Evolutionary conservation across 139 green algal species (phyloP).

Genomic region (Chlamydomonas sphaeroides): DNA sequence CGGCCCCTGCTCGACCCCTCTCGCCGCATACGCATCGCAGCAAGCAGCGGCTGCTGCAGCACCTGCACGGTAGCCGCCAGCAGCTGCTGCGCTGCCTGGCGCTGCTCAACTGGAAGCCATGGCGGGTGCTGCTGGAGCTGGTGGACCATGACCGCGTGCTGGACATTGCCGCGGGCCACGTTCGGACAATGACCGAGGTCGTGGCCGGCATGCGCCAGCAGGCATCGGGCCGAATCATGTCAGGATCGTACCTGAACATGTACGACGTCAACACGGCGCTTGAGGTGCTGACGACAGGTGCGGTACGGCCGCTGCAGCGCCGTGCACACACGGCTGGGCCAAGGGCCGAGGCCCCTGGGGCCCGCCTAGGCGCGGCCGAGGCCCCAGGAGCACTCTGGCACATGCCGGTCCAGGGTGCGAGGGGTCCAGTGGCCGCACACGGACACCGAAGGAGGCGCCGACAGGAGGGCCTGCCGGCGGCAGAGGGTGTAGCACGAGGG

Average conservation of each 20-base stretch:
- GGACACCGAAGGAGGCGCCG: too few relatives aligned
- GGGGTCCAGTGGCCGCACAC: too few relatives aligned
- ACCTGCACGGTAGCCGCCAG: conserved; percentile 53
- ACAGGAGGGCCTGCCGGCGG: too few relatives aligned
- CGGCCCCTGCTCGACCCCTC: too few relatives aligned
- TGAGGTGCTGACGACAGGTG: conserved; percentile 58
- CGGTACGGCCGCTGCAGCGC: not conserved
- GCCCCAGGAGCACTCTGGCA: too few relatives aligned
- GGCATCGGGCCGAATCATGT: conserved; percentile 31
- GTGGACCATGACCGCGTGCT: conserved; percentile 51
- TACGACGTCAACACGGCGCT: conserved; percentile 57
- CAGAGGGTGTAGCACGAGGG: too few relatives aligned
- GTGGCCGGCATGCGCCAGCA: conserved; percentile 31
- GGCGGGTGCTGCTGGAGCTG: conserved; percentile 38
- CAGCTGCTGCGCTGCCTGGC: conserved; percentile 50
- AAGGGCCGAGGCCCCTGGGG: too few relatives aligned
- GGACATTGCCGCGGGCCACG: conserved; percentile 48
- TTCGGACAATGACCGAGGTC: conserved; percentile 36
- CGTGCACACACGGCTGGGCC: too few relatives aligned
- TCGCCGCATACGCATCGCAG: conserved; percentile 22
- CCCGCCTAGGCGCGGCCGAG: too few relatives aligned
- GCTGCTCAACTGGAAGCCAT: conserved; percentile 54
- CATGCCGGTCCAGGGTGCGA: too few relatives aligned
- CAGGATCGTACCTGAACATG: conserved; percentile 45
- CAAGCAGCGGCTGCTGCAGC: conserved; percentile 41